Evolutionary conservation across 1,284 basidiomycete species (phyloP).

Genomic region (Dichomitus squalens): DNA sequence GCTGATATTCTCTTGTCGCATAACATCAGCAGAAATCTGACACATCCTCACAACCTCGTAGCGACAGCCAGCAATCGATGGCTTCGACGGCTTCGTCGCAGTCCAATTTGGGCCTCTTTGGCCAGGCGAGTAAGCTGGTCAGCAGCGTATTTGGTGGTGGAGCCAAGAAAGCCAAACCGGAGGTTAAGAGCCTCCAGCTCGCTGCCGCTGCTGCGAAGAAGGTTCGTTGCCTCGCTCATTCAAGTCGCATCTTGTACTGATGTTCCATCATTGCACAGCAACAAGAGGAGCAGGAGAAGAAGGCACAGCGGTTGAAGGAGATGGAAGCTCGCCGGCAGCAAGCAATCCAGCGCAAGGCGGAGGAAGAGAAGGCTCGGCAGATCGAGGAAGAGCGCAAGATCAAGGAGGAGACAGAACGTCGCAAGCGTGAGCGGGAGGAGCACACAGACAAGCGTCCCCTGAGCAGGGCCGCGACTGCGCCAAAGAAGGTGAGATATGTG

Average conservation of each 20-base stretch:
- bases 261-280: constrained; percentile 52
- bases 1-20: background rate
- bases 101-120: constrained; percentile 61
- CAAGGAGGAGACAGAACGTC: constrained; percentile 69
- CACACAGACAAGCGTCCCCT: constrained; percentile 64
- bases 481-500: constrained; percentile 62
- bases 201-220: constrained; percentile 85
- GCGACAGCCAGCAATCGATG: constrained; percentile 56
- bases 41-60: constrained; percentile 24
- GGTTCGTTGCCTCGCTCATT: constrained; percentile 44
- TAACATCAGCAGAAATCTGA: constrained; percentile 15
- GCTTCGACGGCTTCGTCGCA: constrained; percentile 47
- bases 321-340: constrained; percentile 78
- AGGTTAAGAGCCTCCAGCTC: constrained; percentile 82
- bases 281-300: constrained; percentile 84
- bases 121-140: constrained; percentile 67
- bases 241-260: background rate
- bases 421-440: constrained; percentile 78
- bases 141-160: constrained; percentile 66
- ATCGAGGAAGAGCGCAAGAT: constrained; percentile 69
- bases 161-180: constrained; percentile 67
- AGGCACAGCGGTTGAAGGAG: constrained; percentile 71
- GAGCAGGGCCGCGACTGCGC: constrained; percentile 38
- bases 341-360: constrained; percentile 73
- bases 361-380: constrained; percentile 69